A percentile compares a stretch with the other conserved stretches of the same genome.
phyloP scores from a whole-genome alignment of 78 protist genomes.

The Bodo saltans region DNA sequence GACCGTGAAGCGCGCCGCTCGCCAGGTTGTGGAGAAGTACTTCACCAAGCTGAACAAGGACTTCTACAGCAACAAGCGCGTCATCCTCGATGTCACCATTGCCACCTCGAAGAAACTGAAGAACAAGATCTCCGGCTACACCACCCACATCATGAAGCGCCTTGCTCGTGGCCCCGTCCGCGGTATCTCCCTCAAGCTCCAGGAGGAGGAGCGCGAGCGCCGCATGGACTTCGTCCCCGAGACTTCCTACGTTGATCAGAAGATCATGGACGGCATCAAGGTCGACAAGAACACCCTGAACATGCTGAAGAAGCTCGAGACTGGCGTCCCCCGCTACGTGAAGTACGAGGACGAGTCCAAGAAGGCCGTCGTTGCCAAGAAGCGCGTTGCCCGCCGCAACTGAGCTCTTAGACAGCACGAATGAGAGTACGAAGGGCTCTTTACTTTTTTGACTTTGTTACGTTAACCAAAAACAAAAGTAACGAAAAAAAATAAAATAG shows the following conservation, averaged over 20 bases:
- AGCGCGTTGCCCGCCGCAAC: too few species aligned
- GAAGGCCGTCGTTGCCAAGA: too few species aligned
- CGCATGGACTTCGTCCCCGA: slow-evolving; percentile 98
- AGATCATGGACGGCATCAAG: slow-evolving; percentile 13
- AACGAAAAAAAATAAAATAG: too few species aligned
- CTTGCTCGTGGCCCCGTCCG: slow-evolving; percentile 96
- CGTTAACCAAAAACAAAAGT: too few species aligned
- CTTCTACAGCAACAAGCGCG: slow-evolving; percentile 97
- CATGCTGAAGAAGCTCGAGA: slow-evolving; percentile 21
- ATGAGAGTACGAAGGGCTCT: too few species aligned
- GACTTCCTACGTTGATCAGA: slow-evolving; percentile 25
- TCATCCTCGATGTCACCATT: slow-evolving; percentile 86
- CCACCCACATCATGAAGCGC: slow-evolving; percentile 97
- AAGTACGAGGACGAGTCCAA: background rate
- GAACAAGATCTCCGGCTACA: slow-evolving; percentile 55
- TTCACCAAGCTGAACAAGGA: slow-evolving; percentile 93
- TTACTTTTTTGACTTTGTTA: too few species aligned
- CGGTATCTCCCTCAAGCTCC: slow-evolving; percentile 95
- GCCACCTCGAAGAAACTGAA: slow-evolving; percentile 97
- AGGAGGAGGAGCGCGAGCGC: slow-evolving; percentile 99
- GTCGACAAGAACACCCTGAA: slow-evolving; percentile 6
- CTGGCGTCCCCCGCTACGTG: slow-evolving; percentile 19
- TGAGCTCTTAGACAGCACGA: too few species aligned
- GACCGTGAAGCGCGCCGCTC: slow-evolving; percentile 98
- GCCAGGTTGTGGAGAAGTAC: slow-evolving; percentile 95